Percentiles rank a stretch among this genome's conserved stretches.
Evolutionary conservation across 768 basidiomycete species (phyloP).

Genomic region (Amanita inopinata): DNA sequence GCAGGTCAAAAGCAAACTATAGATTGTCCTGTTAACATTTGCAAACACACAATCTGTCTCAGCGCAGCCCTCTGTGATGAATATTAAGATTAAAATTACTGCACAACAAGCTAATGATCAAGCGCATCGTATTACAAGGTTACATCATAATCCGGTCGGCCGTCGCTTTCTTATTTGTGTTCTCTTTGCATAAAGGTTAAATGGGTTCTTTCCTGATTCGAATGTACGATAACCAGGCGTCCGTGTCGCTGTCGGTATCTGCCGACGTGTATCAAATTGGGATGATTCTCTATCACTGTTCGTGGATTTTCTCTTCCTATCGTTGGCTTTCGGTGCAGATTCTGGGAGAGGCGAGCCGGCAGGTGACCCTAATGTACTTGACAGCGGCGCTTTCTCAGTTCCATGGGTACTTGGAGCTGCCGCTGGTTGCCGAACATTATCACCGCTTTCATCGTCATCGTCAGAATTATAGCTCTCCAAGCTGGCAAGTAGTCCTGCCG

Average conservation of each 20-base stretch:
- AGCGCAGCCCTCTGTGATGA: background rate
- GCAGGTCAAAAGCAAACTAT: conserved; percentile 47
- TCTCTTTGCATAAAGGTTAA: conserved; percentile 13
- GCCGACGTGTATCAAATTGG: background rate
- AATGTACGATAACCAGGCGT: conserved; percentile 1
- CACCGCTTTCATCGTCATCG: conserved; percentile 5
- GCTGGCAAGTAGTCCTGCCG: conserved; percentile 4
- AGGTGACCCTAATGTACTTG: background rate
- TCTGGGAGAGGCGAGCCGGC: background rate
- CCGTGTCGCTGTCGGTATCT: background rate
- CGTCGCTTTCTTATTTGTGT: conserved; percentile 10
- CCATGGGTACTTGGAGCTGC: background rate
- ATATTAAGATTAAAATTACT: conserved; percentile 10
- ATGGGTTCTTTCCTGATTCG: conserved; percentile 5
- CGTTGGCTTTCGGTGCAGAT: background rate
- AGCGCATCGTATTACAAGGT: conserved; percentile 4
- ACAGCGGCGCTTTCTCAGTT: background rate
- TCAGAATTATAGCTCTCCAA: conserved; percentile 14
- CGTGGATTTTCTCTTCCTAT: conserved; percentile 13
- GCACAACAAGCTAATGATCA: conserved; percentile 4
- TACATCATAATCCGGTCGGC: conserved; percentile 2
- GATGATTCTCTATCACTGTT: conserved; percentile 18
- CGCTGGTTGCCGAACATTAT: background rate
- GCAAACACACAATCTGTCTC: too few relatives aligned
- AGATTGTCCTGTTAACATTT: conserved; percentile 6